These are phyloP conservation scores for Flaveria floridana DNA, from an alignment of 140 eudicot genomes.

Conservation along the genomic window DNA sequence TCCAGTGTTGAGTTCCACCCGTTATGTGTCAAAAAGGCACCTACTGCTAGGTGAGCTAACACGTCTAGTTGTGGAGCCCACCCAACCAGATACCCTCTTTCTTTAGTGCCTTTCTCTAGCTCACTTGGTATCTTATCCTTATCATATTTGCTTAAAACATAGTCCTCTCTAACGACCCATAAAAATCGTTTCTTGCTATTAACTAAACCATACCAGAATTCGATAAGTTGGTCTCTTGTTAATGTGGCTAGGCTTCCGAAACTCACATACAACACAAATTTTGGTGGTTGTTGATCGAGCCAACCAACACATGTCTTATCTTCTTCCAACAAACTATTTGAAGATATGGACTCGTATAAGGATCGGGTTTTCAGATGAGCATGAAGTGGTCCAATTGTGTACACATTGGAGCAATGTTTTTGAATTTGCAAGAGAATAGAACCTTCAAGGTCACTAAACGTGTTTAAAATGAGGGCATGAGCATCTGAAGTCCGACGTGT, in stretches of 20 bases:
- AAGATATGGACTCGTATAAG: conserved; percentile 17
- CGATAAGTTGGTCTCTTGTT: conserved; percentile 49
- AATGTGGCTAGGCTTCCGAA: conserved; percentile 54
- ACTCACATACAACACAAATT: conserved; percentile 59
- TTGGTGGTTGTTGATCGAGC: conserved; percentile 50
- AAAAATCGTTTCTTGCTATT: conserved; percentile 50
- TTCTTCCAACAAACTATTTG: conserved; percentile 51
- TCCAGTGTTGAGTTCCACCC: conserved; percentile 80
- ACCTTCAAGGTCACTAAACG: conserved; percentile 64
- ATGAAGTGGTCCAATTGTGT: conserved; percentile 64
- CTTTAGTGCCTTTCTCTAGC: conserved; percentile 40
- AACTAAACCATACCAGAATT: conserved; percentile 64
- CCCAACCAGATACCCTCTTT: conserved; percentile 49
- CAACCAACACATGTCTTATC: conserved; percentile 51
- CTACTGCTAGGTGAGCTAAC: conserved; percentile 49
- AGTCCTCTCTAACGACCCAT: conserved; percentile 57
- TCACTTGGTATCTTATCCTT: conserved; percentile 31
- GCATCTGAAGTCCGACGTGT: conserved; percentile 19
- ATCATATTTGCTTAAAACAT: conserved; percentile 18
- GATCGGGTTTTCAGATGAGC: conserved; percentile 39
- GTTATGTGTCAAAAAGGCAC: conserved; percentile 65
- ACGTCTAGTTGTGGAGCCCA: conserved; percentile 77
- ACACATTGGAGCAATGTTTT: conserved; percentile 35
- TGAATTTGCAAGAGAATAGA: conserved; percentile 45
- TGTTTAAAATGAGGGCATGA: conserved; percentile 50